Conservation (phyloP, 2,329 filamentous ascomycete genomes). For the Epichloe sibirici region DNA sequence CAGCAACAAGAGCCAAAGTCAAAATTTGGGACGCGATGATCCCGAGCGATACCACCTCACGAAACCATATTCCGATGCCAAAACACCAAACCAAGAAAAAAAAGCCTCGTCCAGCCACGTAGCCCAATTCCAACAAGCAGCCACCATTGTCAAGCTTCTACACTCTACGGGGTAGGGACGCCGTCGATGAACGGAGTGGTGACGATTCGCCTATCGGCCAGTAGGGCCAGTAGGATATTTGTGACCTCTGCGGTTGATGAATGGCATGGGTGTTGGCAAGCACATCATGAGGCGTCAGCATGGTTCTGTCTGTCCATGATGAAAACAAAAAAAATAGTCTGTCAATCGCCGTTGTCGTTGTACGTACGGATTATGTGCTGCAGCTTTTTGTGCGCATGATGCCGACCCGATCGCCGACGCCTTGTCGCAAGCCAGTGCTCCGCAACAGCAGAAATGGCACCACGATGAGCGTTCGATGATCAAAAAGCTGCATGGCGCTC, state of each 20-base stretch:
- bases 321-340: not conserved
- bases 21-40: too few relatives aligned
- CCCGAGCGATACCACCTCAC: too few relatives aligned
- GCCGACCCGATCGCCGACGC: not conserved
- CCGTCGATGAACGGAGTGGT: too few relatives aligned
- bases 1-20: too few relatives aligned
- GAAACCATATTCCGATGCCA: not conserved
- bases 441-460: not conserved
- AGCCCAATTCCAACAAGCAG: not conserved
- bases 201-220: too few relatives aligned
- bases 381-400: not conserved
- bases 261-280: too few relatives aligned
- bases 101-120: not conserved
- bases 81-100: not conserved
- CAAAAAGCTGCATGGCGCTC: not conserved
- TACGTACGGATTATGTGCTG: not conserved
- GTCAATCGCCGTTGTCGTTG: not conserved
- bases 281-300: too few relatives aligned
- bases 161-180: not conserved
- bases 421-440: not conserved
- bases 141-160: not conserved
- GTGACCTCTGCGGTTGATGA: too few relatives aligned
- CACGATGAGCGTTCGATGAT: not conserved
- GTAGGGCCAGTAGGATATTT: too few relatives aligned
- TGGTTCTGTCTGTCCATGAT: too few relatives aligned